A percentile compares a stretch with the other conserved stretches of the same genome.
Conservation (phyloP, 768 basidiomycete species). For the Sistotremastrum suecicum region DNA sequence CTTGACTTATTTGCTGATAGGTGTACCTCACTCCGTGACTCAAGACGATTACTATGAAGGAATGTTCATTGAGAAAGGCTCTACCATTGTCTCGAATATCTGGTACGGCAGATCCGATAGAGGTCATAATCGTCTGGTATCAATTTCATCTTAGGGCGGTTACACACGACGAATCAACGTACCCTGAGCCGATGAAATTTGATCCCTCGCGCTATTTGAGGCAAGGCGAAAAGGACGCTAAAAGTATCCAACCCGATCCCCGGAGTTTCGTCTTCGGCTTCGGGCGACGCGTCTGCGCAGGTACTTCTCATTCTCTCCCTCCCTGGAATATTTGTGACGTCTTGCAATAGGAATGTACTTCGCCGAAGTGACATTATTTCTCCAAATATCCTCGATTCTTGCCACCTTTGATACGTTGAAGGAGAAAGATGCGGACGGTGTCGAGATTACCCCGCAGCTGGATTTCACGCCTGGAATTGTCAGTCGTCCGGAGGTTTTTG, state of each 20-base stretch:
- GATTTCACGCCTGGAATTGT: too few species aligned
- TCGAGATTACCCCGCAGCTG: too few species aligned
- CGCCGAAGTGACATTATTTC: constrained; percentile 17
- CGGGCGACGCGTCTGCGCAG: constrained; percentile 11
- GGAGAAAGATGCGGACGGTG: constrained; percentile 11
- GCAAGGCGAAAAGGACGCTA: constrained; percentile 7
- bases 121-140: constrained; percentile 17
- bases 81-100: constrained; percentile 1
- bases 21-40: constrained; percentile 1
- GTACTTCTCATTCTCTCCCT: background rate
- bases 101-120: too few species aligned
- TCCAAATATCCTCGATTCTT: constrained; percentile 16
- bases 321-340: background rate
- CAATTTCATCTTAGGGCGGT: constrained; percentile 7
- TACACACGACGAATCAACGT: constrained; percentile 13
- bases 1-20: background rate
- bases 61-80: background rate
- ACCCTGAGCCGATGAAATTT: constrained; percentile 15
- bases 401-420: constrained; percentile 16
- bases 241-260: constrained; percentile 10
- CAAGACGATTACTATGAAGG: constrained; percentile 3
- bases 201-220: constrained; percentile 18
- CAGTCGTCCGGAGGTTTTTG: too few species aligned
- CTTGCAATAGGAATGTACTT: constrained; percentile 10
- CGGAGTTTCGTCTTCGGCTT: constrained; percentile 12